Evolutionary conservation across 2,329 filamentous ascomycete genomes (phyloP).

Genomic region (Diatrype stigma): DNA sequence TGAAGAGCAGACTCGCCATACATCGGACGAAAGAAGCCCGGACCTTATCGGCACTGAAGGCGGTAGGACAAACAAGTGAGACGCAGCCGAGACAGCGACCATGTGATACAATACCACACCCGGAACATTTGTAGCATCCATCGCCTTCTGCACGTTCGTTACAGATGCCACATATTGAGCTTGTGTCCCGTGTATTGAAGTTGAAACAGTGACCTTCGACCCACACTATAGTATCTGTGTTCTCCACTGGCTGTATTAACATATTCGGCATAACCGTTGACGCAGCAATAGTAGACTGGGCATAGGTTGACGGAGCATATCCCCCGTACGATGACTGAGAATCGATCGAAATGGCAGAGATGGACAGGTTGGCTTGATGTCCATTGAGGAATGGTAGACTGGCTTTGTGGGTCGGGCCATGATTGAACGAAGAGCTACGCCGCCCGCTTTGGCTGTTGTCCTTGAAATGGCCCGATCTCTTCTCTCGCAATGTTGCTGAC

Average conservation of each 20-base stretch:
- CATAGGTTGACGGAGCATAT: slow-evolving; percentile 80
- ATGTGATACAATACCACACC: slow-evolving; percentile 56
- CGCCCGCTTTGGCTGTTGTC: slow-evolving; percentile 62
- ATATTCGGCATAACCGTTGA: slow-evolving; percentile 85
- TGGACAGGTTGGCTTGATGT: slow-evolving; percentile 55
- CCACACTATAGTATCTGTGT: slow-evolving; percentile 78
- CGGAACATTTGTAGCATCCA: slow-evolving; percentile 69
- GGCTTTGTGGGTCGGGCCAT: slow-evolving; percentile 63
- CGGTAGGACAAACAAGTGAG: slow-evolving; percentile 59
- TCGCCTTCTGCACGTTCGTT: slow-evolving; percentile 70
- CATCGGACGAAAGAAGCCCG: slow-evolving; percentile 62
- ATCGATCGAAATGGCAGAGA: slow-evolving; percentile 56
- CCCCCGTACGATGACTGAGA: slow-evolving; percentile 69
- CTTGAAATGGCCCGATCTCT: slow-evolving; percentile 85
- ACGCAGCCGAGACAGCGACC: slow-evolving; percentile 58
- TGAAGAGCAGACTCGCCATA: slow-evolving; percentile 62
- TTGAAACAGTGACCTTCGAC: slow-evolving; percentile 80
- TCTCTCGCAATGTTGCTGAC: slow-evolving; percentile 82
- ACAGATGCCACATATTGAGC: slow-evolving; percentile 66
- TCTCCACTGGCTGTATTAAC: slow-evolving; percentile 72
- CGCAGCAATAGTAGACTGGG: slow-evolving; percentile 78
- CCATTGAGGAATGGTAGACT: slow-evolving; percentile 70
- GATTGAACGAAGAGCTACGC: slow-evolving; percentile 87
- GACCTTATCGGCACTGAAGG: slow-evolving; percentile 59
- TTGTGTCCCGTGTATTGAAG: slow-evolving; percentile 55